Conservation (phyloP, 371 early-diverging fungal species). For the Phascolomyces articulosus region DNA sequence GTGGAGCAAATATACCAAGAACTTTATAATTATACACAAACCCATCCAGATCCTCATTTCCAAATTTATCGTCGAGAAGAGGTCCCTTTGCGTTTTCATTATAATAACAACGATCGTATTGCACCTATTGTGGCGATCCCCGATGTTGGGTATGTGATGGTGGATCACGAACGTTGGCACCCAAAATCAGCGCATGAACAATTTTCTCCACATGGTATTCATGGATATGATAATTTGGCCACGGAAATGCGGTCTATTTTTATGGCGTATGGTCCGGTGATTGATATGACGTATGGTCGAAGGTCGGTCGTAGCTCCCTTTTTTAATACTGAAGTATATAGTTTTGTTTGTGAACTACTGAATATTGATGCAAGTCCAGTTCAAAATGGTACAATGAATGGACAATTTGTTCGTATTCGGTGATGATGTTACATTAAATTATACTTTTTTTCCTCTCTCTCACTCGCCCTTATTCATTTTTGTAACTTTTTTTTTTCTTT, state of each 20-base stretch:
- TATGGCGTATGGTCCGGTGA: constrained; percentile 77
- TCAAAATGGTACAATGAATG: constrained; percentile 33
- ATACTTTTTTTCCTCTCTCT: too few relatives aligned
- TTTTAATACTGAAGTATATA: constrained; percentile 41
- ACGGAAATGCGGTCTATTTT: constrained; percentile 88
- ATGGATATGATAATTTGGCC: constrained; percentile 82
- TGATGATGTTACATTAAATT: too few relatives aligned
- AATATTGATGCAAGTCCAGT: constrained; percentile 29
- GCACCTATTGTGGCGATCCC: constrained; percentile 76
- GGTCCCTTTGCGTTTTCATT: constrained; percentile 70
- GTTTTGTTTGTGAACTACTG: constrained; percentile 30
- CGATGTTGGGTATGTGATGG: constrained; percentile 59
- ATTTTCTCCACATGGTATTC: constrained; percentile 60
- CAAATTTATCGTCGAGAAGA: constrained; percentile 62
- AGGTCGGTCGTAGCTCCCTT: constrained; percentile 30
- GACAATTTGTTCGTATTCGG: constrained; percentile 10
- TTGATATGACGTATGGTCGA: constrained; percentile 27
- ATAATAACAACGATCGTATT: constrained; percentile 60
- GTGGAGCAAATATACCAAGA: constrained; percentile 34
- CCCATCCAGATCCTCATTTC: constrained; percentile 50
- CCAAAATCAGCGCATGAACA: constrained; percentile 13
- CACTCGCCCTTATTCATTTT: too few relatives aligned
- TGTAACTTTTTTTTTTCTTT: too few relatives aligned
- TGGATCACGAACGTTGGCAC: constrained; percentile 26
- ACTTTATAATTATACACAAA: constrained; percentile 38